phyloP scores from a whole-genome alignment of 2,329 filamentous ascomycete species.

The Trichophyton mentagrophytes region DNA sequence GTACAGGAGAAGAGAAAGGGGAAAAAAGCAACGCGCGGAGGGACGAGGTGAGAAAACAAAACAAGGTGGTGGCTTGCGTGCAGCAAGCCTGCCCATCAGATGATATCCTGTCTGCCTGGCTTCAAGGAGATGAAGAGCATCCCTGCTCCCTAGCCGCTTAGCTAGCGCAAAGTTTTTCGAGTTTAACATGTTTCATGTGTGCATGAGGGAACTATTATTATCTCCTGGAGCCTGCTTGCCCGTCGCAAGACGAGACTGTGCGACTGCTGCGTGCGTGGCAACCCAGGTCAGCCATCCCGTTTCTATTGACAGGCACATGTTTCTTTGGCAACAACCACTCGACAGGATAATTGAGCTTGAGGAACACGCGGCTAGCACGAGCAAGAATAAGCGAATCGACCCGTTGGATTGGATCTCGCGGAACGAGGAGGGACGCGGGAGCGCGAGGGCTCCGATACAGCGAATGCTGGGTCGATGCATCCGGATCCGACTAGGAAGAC shows the following conservation, averaged over 20 bases:
- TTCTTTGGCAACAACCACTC: not conserved
- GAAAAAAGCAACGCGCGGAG: not conserved
- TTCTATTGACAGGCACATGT: not conserved
- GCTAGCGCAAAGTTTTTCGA: not conserved
- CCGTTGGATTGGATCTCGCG: constrained; percentile 1
- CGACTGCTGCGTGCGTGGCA: not conserved
- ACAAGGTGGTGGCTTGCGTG: not conserved
- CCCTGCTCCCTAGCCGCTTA: not conserved
- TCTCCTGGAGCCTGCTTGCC: not conserved
- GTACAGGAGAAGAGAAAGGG: not conserved
- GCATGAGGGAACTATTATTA: constrained; percentile 1
- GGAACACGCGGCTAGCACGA: not conserved
- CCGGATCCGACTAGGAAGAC: not conserved
- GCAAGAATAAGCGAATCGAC: constrained; percentile 1
- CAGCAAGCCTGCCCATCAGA: not conserved
- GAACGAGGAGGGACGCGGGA: not conserved
- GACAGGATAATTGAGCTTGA: not conserved
- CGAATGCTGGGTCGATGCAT: not conserved
- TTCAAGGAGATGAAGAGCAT: not conserved
- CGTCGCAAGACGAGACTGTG: not conserved
- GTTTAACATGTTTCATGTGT: not conserved
- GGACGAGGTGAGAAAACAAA: not conserved
- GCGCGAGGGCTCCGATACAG: not conserved
- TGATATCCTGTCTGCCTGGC: not conserved
- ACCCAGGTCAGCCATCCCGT: not conserved